Conservation (phyloP, 148 eudicot genomes). For the Bassia scoparia region DNA sequence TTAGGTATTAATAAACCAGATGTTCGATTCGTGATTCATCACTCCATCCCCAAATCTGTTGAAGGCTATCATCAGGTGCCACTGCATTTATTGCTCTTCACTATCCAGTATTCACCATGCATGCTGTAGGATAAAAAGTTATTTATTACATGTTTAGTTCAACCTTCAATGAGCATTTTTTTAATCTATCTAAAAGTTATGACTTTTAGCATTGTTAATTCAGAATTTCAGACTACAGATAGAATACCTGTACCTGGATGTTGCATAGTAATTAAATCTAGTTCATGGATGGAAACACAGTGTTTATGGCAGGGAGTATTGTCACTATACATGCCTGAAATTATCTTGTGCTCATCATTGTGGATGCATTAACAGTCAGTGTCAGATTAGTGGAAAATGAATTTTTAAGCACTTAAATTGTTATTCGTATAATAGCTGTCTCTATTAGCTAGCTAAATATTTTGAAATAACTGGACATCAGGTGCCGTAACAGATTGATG, state of each 20-base stretch:
- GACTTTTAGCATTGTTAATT: background rate
- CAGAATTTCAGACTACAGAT: background rate
- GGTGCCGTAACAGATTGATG: too few species aligned
- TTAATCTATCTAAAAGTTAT: background rate
- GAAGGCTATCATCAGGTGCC: conserved; percentile 98
- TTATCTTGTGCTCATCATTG: background rate
- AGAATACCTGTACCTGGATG: background rate
- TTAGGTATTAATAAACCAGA: conserved; percentile 98
- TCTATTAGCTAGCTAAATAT: background rate
- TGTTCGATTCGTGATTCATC: conserved; percentile 97
- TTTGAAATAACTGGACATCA: too few species aligned
- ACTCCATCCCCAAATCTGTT: conserved; percentile 93
- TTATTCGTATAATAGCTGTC: background rate
- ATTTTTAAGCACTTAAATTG: background rate
- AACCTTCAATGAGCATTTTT: background rate
- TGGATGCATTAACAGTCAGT: background rate
- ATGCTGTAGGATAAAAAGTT: background rate
- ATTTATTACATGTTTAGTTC: background rate
- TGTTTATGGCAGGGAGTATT: background rate
- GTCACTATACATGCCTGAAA: background rate
- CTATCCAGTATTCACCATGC: background rate
- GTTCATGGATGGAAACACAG: background rate
- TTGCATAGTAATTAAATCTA: too few species aligned
- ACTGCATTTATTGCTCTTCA: conserved; percentile 4
- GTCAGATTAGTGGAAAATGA: background rate